phyloP scores from a whole-genome alignment of 202 grass and related monocot species.

The Carex arenaria region DNA sequence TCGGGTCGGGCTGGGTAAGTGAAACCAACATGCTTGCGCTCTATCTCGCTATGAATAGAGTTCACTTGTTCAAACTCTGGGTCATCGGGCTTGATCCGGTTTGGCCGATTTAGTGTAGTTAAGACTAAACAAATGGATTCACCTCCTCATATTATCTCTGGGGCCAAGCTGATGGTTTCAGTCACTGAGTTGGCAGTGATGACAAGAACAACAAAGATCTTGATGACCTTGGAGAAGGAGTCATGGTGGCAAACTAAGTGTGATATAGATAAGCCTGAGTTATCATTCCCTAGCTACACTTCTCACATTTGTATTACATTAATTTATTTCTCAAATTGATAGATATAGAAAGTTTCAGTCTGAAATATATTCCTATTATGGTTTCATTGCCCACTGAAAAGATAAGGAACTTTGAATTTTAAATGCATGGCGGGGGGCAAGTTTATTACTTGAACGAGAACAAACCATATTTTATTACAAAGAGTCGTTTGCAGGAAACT shows the following conservation, averaged over 20 bases:
- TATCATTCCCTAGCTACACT: neutral
- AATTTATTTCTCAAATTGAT: neutral
- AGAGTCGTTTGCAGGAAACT: neutral
- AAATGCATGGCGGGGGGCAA: too few species aligned
- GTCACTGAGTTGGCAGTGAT: constrained; percentile 93
- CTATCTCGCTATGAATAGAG: constrained; percentile 63
- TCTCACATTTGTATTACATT: neutral
- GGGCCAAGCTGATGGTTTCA: constrained; percentile 85
- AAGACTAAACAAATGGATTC: constrained; percentile 94
- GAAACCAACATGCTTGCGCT: constrained; percentile 81
- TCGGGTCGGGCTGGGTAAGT: constrained; percentile 70
- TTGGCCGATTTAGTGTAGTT: constrained; percentile 75
- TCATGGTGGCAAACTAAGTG: constrained; percentile 63
- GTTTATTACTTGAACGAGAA: neutral
- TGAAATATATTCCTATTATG: neutral
- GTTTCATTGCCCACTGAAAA: neutral
- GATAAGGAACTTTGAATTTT: neutral
- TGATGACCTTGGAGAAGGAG: constrained; percentile 99
- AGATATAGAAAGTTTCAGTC: neutral
- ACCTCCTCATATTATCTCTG: constrained; percentile 74
- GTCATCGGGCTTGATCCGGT: constrained; percentile 73
- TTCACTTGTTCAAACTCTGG: constrained; percentile 61
- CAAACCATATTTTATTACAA: neutral
- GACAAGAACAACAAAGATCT: constrained; percentile 96
- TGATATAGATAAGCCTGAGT: constrained; percentile 29